Evolutionary conservation across 495 filamentous ascomycete genomes (phyloP).

Genomic region (Aspergillus incahuasiensis): DNA sequence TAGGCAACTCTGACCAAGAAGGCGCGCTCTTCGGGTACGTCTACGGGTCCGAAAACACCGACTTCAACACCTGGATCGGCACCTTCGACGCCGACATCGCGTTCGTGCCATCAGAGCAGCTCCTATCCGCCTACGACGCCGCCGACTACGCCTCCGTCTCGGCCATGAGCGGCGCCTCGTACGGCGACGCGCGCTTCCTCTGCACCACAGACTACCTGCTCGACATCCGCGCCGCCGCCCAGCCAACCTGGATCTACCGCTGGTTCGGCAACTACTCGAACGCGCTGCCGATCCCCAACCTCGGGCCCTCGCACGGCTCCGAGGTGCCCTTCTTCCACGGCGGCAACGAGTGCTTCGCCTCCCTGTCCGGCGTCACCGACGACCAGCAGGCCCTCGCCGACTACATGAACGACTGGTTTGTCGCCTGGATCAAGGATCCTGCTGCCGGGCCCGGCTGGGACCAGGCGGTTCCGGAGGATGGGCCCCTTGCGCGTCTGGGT

Average conservation of each 20-base stretch:
- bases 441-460: constrained; percentile 22
- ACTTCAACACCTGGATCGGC: constrained; percentile 23
- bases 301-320: constrained; percentile 23
- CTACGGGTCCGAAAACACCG: constrained; percentile 21
- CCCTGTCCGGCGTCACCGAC: constrained; percentile 16
- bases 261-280: constrained; percentile 27
- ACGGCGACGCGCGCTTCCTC: constrained; percentile 27
- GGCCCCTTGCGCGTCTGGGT: constrained; percentile 20
- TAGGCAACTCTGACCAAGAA: constrained; percentile 27
- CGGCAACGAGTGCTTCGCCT: constrained; percentile 24
- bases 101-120: constrained; percentile 17
- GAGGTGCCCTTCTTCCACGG: constrained; percentile 30
- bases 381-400: constrained; percentile 22
- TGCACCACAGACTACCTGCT: constrained; percentile 22
- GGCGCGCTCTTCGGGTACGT: constrained; percentile 21
- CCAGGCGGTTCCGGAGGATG: constrained; percentile 17
- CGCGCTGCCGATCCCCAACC: constrained; percentile 15
- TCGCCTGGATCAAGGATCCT: constrained; percentile 24
- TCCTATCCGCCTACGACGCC: constrained; percentile 17
- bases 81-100: constrained; percentile 26
- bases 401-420: constrained; percentile 25
- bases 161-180: constrained; percentile 24
- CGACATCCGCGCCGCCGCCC: constrained; percentile 18
- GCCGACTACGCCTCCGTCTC: constrained; percentile 22
- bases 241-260: constrained; percentile 25